Percentiles rank a stretch among this genome's conserved stretches.
These are phyloP conservation scores for Fusarium torulosum DNA, from an alignment of 2,329 filamentous ascomycete species.

Conservation along the genomic window DNA sequence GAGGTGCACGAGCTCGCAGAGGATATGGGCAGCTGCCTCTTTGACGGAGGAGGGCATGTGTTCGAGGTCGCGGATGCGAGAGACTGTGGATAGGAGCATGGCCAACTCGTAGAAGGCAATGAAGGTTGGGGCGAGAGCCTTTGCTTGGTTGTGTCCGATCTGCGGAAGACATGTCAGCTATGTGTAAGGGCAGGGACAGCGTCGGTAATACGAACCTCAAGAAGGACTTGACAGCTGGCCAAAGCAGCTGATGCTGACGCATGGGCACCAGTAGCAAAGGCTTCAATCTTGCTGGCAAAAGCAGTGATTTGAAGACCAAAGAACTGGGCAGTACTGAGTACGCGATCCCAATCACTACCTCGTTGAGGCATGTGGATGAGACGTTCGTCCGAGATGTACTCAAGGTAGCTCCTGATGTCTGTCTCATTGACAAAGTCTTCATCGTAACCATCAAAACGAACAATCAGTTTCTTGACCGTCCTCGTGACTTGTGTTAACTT, in stretches of 20 bases:
- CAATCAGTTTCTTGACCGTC: conserved; percentile 36
- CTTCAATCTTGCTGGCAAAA: conserved; percentile 52
- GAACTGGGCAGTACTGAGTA: conserved; percentile 57
- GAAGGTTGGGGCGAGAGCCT: conserved; percentile 56
- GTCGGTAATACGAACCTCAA: conserved; percentile 50
- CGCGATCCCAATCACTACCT: conserved; percentile 58
- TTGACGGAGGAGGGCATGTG: conserved; percentile 50
- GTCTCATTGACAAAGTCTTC: conserved; percentile 41
- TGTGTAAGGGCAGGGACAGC: rapidly evolving
- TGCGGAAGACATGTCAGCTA: conserved; percentile 32
- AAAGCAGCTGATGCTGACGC: conserved; percentile 51
- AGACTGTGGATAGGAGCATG: conserved; percentile 53
- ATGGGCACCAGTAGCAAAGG: conserved; percentile 38
- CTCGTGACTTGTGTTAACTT: conserved; percentile 33
- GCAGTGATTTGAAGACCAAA: conserved; percentile 56
- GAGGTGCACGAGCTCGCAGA: conserved; percentile 53
- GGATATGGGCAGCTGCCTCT: conserved; percentile 52
- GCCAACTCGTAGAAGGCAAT: conserved; percentile 56
- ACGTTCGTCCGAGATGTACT: conserved; percentile 56
- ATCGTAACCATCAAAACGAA: conserved; percentile 38
- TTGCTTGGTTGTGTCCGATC: conserved; percentile 56
- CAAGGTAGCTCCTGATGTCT: conserved; percentile 49
- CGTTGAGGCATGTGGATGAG: conserved; percentile 57
- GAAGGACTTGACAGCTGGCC: conserved; percentile 55
- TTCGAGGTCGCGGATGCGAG: conserved; percentile 55